Evolutionary conservation across 2,329 filamentous ascomycete species (phyloP), one percentile per base, ranked within the genome.

Genomic region (Aspergillus costaricaensis): DNA sequence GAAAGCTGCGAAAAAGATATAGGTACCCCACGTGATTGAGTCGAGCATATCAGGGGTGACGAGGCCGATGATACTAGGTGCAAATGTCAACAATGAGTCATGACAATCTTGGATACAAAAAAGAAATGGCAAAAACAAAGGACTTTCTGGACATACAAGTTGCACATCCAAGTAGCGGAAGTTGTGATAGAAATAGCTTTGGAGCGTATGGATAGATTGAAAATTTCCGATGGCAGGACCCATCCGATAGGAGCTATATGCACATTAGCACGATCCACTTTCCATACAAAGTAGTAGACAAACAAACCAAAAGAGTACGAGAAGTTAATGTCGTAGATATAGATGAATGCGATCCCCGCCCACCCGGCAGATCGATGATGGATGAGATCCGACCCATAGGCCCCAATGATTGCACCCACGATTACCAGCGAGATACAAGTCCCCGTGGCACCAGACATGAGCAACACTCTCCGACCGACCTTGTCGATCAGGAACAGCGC

Each of bases 211-310:
- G 72, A 73, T 4, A 74, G 70, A 44, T 75, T 75, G 63, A 77
- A 78, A 8, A 78, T 75, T 58, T 78, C 76, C 2, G 73, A 75
- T 5, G 73, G 72, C n/a, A 77, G 67, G 38, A 77, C 73, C 75
- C 75, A 77, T 32, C 71, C 72, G 32, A 77, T 73, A 8, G 73
- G 73, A 10, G 73, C 75, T 76, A 21, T 60, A 14, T 36, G 61
- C 9, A 21, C 51, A 23, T 36, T 27, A 51, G 54, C 48, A 44
- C 30, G 50, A 30, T 51, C 30, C 30, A 9, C 19, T 27, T 25
- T 32, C 2, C 21, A 17, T 5, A 15, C 30, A 9, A 36, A 38
- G 10, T 12, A 30, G 9, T 30, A 23, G 6, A n/a, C 2, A 15
- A 15, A 62, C 72, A 48, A 57, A 76, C 74, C 74, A 38, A 75